phyloP scores from a whole-genome alignment of 306 rosid species.

The Phaseolus lunatus region DNA sequence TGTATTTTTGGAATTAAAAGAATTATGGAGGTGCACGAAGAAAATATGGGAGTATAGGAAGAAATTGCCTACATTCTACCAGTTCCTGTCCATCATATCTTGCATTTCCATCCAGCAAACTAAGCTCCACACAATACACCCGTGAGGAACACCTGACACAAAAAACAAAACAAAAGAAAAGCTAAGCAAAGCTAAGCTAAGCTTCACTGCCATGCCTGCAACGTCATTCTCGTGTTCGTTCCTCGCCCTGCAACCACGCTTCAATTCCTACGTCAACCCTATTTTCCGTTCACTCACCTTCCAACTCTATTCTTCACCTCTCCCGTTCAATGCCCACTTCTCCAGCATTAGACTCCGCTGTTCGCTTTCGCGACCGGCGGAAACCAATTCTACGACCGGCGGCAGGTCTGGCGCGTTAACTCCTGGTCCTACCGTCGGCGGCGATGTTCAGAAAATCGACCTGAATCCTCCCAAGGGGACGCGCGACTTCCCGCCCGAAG shows the following conservation, averaged over 20 bases:
- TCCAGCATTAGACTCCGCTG: conserved; percentile 49
- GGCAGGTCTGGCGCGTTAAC: conserved; percentile 73
- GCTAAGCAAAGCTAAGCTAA: not conserved
- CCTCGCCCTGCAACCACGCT: conserved; percentile 61
- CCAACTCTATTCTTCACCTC: conserved; percentile 56
- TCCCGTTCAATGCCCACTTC: conserved; percentile 45
- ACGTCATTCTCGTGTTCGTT: conserved; percentile 59
- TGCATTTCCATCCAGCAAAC: not conserved
- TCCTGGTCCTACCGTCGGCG: conserved; percentile 55
- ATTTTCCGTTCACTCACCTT: conserved; percentile 52
- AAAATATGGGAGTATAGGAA: too few relatives aligned
- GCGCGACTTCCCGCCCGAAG: conserved; percentile 90
- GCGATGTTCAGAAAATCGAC: conserved; percentile 70
- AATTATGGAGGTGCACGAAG: too few relatives aligned
- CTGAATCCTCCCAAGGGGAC: conserved; percentile 95
- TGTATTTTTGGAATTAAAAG: too few relatives aligned
- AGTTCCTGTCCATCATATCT: not conserved
- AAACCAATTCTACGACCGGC: conserved; percentile 54
- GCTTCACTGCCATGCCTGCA: conserved; percentile 58
- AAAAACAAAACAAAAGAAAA: not conserved
- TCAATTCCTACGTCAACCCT: conserved; percentile 56
- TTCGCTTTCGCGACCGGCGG: conserved; percentile 52
- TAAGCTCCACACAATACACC: not conserved
- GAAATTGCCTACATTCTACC: too few relatives aligned
- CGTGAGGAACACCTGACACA: not conserved